Evolutionary conservation across 2,329 filamentous ascomycete species (phyloP), one percentile per base, ranked within the genome.

Genomic region (Passalora sequoiae): DNA sequence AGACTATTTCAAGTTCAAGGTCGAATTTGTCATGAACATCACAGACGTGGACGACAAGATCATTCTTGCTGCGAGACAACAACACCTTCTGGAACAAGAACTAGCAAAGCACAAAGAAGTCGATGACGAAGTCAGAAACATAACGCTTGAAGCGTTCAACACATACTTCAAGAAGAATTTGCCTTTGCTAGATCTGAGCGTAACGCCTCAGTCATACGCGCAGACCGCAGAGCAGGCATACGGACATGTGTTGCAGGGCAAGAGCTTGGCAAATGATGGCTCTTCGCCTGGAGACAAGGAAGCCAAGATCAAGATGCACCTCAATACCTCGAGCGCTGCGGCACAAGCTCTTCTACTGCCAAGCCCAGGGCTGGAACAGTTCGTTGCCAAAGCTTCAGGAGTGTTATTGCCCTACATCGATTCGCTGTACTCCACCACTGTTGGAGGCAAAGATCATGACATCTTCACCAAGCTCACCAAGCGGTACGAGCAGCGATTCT

Each of bases 11-110:
- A 79, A 80, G 49, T 92, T 85, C 65, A 72, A 88, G 30, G 79
- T 95, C 54, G 80, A 82, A 47, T 94, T 94, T 68, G 86, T 94
- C 53, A 92, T 94, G 83, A 94, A 94, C 68, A 88, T 92, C 51
- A 94, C 89, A 20, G 89, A 91, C 58, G 63, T 91, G 28, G 84
- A 89, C 40, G 66, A 68, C 55, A 67, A 68, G 73, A 86, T 81
- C 58, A 81, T 81, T 50, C 63, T 82, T 10, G 70, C 76, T 43
- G 79, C 84, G 10, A 75, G 91, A 59, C 81, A 92, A 67, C 83
- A 92, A 60, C 79, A 89, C 60, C 69, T 96, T 25, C 81, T 95
- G 44, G 70, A 67, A 33, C 78, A 91, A 49, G 83, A 86, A 63
- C 80, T 84, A 39, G 60, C 64, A 3, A 59, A 71, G 24, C 72